Base-by-base conservation (phyloP, 129 eudicot genomes). In the Artemisia annua region DNA sequence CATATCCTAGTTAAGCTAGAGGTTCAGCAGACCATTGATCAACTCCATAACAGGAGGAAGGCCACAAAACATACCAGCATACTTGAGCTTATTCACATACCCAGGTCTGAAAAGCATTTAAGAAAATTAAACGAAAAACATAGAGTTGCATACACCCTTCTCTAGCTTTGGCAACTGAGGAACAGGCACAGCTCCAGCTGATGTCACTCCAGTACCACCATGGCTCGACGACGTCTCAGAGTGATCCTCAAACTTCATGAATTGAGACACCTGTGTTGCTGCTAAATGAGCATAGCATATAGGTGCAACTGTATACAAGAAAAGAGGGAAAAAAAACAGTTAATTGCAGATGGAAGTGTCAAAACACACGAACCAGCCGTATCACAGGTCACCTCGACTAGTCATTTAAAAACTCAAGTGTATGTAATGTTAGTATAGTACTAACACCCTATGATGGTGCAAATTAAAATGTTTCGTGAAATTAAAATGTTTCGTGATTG, bases 211-310 rank as follows among this genome's bases (percentile, higher is more conserved):
- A 2, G 82, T 78, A 2, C 89, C 88, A 32, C 87, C 90, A 48
- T 83, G 97, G 78, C 91, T 82, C 1, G 94, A 90, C 0, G 97
- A 83, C 0, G 91, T 84, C 74, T 91, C 97, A 0, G 88, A 86
- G 2, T 48, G 57, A 8, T 88, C 96, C 18, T 91, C 97, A 43
- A 83, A 91, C 84, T 88, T 91, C 83, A 88, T 78, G 65, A 85
- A 86, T 58, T 91, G 91, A 9, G 91, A 81, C 82, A 86, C 57
- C 77, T 88, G 97, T 13, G 90, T 77, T 1, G 96, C 96, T 28
- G 97, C 96, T 73, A 91, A 70, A 67, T 88, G 97, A 13, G 97
- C 97, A 73, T 86, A 86, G 70, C 91, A 84, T n/a, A 89, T 75
- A 0, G 89, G 92, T 15, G 96, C 91, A 54, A 88, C 95, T 85